A percentile compares a stretch with the other conserved stretches of the same genome.
These are phyloP conservation scores for Amaranthus cruentus DNA, from an alignment of 148 eudicot genomes.

Conservation along the genomic window DNA sequence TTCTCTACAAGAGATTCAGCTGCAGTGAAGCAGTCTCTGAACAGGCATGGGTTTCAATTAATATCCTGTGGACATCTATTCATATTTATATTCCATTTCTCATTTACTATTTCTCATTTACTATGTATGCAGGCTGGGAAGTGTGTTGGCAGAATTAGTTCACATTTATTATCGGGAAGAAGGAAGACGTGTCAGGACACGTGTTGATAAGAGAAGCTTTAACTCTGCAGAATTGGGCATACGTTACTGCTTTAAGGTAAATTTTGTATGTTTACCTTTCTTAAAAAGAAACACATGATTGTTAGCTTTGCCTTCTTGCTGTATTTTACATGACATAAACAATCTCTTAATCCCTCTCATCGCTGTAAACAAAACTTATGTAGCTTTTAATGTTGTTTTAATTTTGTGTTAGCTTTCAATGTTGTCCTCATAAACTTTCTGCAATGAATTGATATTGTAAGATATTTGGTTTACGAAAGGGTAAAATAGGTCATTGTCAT, in stretches of 20 bases:
- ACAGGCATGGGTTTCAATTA: conserved; percentile 43
- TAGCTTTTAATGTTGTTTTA: too few species aligned
- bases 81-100: conserved; percentile 8
- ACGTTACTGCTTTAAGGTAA: conserved; percentile 87
- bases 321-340: not conserved
- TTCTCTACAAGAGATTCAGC: conserved; percentile 50
- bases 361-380: too few species aligned
- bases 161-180: conserved; percentile 75
- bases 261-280: not conserved
- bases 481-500: too few species aligned
- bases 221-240: conserved; percentile 63
- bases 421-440: too few species aligned
- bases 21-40: conserved; percentile 66
- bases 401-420: too few species aligned
- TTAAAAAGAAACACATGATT: not conserved
- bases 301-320: conserved; percentile 1
- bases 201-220: conserved; percentile 74
- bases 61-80: not conserved
- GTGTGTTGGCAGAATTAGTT: conserved; percentile 61
- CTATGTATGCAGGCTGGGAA: conserved; percentile 55
- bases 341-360: too few species aligned
- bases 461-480: too few species aligned
- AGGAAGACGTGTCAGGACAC: conserved; percentile 74
- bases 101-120: not conserved
- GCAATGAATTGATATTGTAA: too few species aligned